Percentiles rank a stretch among this genome's conserved stretches.
phyloP scores from a whole-genome alignment of 2,329 filamentous ascomycete genomes.

The Septoria linicola region DNA sequence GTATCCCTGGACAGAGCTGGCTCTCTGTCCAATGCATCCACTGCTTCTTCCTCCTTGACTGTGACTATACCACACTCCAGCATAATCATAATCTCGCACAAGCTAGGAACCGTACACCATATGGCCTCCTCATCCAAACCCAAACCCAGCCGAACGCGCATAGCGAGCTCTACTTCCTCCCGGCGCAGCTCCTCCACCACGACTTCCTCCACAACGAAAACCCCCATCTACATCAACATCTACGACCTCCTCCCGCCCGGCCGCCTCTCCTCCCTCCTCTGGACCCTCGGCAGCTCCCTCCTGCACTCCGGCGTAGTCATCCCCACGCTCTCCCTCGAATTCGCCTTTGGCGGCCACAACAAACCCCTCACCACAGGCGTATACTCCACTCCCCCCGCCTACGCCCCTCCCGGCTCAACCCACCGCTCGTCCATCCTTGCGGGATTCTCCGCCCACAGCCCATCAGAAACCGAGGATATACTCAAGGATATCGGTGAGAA shows the following conservation, averaged over 20 bases:
- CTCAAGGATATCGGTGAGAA: constrained; percentile 67
- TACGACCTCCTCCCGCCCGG: constrained; percentile 57
- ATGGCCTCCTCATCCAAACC: too few relatives aligned
- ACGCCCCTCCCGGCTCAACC: constrained; percentile 72
- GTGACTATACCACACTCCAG: too few relatives aligned
- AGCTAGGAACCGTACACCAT: too few relatives aligned
- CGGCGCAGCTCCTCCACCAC: too few relatives aligned
- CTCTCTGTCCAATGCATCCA: too few relatives aligned
- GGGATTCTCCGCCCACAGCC: constrained; percentile 70
- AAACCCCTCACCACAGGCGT: constrained; percentile 70
- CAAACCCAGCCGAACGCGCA: too few relatives aligned
- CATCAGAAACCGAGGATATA: constrained; percentile 68
- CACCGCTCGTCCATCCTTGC: constrained; percentile 74
- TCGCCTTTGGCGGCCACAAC: constrained; percentile 82
- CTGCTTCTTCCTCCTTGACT: too few relatives aligned
- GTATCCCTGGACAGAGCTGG: too few relatives aligned
- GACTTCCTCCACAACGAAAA: constrained; percentile 31
- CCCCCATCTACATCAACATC: constrained; percentile 40
- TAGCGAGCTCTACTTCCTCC: too few relatives aligned
- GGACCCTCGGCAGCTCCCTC: constrained; percentile 73
- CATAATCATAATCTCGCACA: too few relatives aligned
- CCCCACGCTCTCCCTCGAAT: constrained; percentile 73
- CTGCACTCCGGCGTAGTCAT: constrained; percentile 83
- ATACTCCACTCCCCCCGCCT: constrained; percentile 71
- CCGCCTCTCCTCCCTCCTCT: constrained; percentile 71